Conservation (phyloP, 169 alveolate species). For the Plasmodium reichenowi region DNA sequence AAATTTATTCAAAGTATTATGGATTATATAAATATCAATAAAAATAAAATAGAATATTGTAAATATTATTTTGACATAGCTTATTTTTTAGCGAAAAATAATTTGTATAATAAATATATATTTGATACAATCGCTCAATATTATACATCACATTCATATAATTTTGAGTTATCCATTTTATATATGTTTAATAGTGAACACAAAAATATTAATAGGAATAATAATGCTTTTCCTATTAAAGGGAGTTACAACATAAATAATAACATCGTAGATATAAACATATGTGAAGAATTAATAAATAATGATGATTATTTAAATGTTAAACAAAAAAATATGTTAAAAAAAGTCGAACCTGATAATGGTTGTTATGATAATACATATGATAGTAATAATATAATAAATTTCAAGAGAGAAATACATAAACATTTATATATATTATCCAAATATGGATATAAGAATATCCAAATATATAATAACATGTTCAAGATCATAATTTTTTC, state of each 20-base stretch:
- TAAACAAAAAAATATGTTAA: too few relatives aligned
- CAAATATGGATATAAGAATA: constrained; percentile 47
- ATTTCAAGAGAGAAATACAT: constrained; percentile 22
- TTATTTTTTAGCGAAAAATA: constrained; percentile 61
- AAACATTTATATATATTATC: constrained; percentile 40
- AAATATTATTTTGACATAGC: constrained; percentile 38
- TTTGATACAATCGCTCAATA: constrained; percentile 20
- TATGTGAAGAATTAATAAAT: too few relatives aligned
- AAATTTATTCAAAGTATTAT: constrained; percentile 8
- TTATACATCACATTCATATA: constrained; percentile 4
- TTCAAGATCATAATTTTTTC: constrained; percentile 15
- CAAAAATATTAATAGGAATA: not conserved
- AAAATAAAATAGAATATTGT: not conserved
- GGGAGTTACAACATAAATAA: too few relatives aligned
- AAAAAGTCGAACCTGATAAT: too few relatives aligned
- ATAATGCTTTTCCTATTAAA: too few relatives aligned
- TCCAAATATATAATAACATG: constrained; percentile 25
- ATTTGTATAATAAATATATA: constrained; percentile 34
- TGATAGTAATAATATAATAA: not conserved
- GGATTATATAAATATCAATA: constrained; percentile 17
- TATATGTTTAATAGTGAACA: not conserved
- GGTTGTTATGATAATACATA: not conserved
- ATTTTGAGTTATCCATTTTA: not conserved
- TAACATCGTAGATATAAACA: too few relatives aligned
- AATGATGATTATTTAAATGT: too few relatives aligned